phyloP scores from a whole-genome alignment of 805 yeast genomes.

The Candida alai region DNA sequence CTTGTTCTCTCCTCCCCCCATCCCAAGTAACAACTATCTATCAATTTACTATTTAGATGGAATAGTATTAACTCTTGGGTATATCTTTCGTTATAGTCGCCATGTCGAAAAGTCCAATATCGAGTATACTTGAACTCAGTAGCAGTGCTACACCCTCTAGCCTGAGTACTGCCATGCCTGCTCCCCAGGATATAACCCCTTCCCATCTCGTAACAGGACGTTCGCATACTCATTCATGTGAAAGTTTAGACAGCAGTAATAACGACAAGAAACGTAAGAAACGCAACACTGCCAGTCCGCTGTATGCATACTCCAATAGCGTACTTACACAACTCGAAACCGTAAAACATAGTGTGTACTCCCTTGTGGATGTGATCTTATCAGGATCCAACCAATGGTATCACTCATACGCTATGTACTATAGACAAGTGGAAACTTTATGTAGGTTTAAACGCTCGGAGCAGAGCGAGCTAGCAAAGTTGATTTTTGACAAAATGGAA shows the following conservation, averaged over 20 bases:
- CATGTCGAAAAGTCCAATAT: no score
- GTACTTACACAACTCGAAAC: conserved; percentile 9
- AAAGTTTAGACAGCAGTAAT: conserved; percentile 1
- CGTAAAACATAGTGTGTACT: conserved; percentile 10
- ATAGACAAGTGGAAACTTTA: conserved; percentile 27
- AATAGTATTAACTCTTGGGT: no score
- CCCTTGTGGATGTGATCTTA: conserved; percentile 18
- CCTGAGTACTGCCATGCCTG: no score
- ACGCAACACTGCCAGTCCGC: conserved; percentile 10
- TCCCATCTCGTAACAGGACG: conserved; percentile 10
- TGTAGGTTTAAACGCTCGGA: conserved; percentile 31
- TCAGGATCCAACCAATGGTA: conserved; percentile 11
- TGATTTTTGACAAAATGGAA: conserved; percentile 13
- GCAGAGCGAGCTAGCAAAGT: conserved; percentile 24
- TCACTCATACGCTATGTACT: conserved; percentile 22
- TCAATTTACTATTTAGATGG: no score
- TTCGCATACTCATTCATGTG: conserved; percentile 1
- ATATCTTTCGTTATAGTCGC: no score
- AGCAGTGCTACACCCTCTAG: no score
- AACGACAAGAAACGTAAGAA: conserved; percentile 16
- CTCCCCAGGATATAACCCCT: no score
- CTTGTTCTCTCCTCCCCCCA: no score
- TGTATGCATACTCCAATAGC: no score
- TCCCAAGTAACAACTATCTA: no score
- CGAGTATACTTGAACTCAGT: no score